Evolutionary conservation across 1,139 yeast species (phyloP).

Genomic region (Lodderomyces theae): DNA sequence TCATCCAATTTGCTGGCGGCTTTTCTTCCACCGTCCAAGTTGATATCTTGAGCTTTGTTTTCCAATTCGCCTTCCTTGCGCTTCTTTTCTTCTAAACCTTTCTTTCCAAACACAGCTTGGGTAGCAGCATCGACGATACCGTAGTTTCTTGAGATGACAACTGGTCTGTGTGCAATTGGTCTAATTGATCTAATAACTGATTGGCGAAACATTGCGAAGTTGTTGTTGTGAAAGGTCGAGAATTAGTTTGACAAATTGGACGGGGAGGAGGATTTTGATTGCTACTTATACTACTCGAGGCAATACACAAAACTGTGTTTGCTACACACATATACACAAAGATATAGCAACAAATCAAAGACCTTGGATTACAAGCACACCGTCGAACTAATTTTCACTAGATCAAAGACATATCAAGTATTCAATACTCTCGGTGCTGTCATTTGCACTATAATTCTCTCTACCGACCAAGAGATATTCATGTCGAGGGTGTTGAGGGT

Average conservation of each 20-base stretch:
- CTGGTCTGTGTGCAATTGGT: constrained; percentile 3
- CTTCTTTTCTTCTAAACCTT: constrained; percentile 11
- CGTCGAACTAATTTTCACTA: no score
- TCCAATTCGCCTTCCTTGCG: constrained; percentile 7
- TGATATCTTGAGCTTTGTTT: constrained; percentile 7
- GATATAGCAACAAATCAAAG: no score
- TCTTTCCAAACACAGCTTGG: constrained; percentile 10
- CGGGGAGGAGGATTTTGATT: not conserved
- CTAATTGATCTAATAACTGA: constrained; percentile 5
- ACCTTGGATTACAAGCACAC: no score
- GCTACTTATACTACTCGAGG: not conserved
- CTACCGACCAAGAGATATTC: no score
- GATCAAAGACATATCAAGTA: no score
- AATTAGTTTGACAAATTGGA: not conserved
- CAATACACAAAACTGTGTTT: not conserved
- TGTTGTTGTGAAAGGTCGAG: not conserved
- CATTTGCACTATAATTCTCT: no score
- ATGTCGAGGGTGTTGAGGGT: no score
- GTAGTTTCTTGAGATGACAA: constrained; percentile 7
- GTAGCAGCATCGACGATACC: constrained; percentile 10
- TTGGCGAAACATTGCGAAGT: constrained; percentile 6
- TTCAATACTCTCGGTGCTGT: no score
- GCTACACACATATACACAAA: not conserved
- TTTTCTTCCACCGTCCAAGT: constrained; percentile 9
- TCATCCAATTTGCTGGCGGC: constrained; percentile 9